Evolutionary conservation across 2,329 filamentous ascomycete species (phyloP), one percentile per base, ranked within the genome.

Genomic region (Penicillium sp.): DNA sequence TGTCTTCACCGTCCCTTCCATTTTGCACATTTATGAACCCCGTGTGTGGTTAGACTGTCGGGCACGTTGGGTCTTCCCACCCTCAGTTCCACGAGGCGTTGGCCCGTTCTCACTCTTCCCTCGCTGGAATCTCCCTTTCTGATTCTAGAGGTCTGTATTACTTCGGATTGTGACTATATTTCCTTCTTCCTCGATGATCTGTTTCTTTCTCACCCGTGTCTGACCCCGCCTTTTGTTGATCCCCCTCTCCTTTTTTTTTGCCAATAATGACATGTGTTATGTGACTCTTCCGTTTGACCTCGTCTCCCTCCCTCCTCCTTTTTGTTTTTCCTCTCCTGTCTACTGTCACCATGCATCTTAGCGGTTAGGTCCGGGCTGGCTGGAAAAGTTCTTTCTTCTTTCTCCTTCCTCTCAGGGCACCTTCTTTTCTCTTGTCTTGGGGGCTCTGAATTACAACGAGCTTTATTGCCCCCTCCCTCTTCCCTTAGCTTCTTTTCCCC

Each of bases 191-290:
- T 43, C 28, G 18, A 18, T 18, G 18, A 18, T 18, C 18, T 18
- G 18, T 18, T 18, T 18, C 18, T 18, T 18, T 18, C 18, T 18
- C 3, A 18, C 18, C 18, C 18, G 9, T 42, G 24, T 41, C 12
- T 33, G 13, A 25, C 40, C 52, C 48, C 11, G 18, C n/a, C 28
- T 45, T 45, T 52, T 49, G 43, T 45, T 52, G 49, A 51, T 47
- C 51, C 44, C 42, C 35, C 47, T 41, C 39, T 45, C 43, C 39
- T 35, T 53, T 35, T 28, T 44, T 45, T 54, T 46, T 39, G 5
- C 37, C 34, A 59, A 60, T 68, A 60, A 67, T 67, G 64, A 67
- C 64, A 67, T 66, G 63, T 67, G 66, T 66, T 67, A 68, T 58
- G 65, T 67, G 66, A 61, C 58, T 60, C n/a, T 27, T 36, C 25